Conservation (phyloP, 2,329 filamentous ascomycete genomes). For the Helotiales sp. region DNA sequence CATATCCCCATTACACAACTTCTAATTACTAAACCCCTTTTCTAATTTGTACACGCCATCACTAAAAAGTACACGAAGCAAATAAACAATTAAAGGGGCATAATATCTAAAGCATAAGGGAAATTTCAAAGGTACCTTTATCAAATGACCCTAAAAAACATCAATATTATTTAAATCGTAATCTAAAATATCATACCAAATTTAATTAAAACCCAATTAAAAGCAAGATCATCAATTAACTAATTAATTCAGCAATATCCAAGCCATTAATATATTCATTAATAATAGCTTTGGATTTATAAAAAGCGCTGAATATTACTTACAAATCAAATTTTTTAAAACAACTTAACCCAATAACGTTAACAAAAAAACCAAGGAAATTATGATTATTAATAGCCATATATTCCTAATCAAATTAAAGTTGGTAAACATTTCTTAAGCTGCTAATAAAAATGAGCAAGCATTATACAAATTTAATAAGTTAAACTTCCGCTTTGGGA, state of each 20-base stretch:
- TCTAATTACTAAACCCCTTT: constrained; percentile 7
- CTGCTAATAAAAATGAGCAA: constrained; percentile 5
- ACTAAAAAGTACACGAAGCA: not conserved
- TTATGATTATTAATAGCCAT: constrained; percentile 12
- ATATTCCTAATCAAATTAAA: constrained; percentile 9
- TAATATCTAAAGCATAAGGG: not conserved
- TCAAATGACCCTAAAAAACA: constrained; percentile 10
- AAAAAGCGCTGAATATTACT: constrained; percentile 13
- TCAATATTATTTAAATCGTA: constrained; percentile 11
- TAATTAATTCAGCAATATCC: constrained; percentile 4
- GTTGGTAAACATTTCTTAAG: not conserved
- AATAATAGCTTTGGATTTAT: constrained; percentile 8
- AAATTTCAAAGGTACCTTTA: not conserved
- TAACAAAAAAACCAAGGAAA: constrained; percentile 9
- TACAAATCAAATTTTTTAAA: constrained; percentile 12
- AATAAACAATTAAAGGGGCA: not conserved
- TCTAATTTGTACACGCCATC: constrained; percentile 16
- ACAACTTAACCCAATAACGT: not conserved
- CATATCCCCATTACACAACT: not conserved
- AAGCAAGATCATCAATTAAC: not conserved
- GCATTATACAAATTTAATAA: constrained; percentile 11
- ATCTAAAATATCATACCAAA: constrained; percentile 18
- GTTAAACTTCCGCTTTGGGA: constrained; percentile 1
- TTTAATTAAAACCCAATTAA: constrained; percentile 13
- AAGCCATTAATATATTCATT: constrained; percentile 3